Conservation (phyloP, 164 flowering plant species). For the Vitis amurensis region DNA sequence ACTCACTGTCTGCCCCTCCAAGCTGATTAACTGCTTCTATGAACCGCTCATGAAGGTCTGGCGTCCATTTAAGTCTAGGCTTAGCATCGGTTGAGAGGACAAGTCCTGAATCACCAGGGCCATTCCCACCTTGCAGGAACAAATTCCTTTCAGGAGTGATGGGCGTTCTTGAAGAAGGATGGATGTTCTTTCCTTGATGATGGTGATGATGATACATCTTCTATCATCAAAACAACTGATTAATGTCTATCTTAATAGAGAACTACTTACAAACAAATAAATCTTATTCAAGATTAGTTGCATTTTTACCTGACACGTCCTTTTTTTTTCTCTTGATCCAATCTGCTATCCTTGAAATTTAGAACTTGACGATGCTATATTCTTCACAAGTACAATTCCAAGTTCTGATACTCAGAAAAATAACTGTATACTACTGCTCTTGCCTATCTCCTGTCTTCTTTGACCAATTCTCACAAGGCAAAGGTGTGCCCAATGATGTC, state of each 20-base stretch:
- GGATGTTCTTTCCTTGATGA: constrained; percentile 54
- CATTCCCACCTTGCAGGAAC: constrained; percentile 67
- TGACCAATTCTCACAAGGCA: constrained; percentile 24
- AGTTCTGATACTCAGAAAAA: constrained; percentile 2
- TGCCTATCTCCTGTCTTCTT: constrained; percentile 19
- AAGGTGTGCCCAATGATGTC: constrained; percentile 21
- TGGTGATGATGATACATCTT: constrained; percentile 70
- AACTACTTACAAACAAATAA: constrained; percentile 9
- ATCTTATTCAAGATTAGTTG: neutral
- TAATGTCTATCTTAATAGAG: constrained; percentile 3
- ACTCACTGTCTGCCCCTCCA: constrained; percentile 97
- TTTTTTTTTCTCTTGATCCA: constrained; percentile 6
- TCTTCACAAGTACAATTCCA: constrained; percentile 9
- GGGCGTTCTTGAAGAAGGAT: constrained; percentile 53
- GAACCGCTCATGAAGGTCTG: constrained; percentile 89
- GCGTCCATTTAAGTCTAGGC: constrained; percentile 95
- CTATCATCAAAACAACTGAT: constrained; percentile 15
- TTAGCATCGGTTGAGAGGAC: constrained; percentile 98
- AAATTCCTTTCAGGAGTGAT: constrained; percentile 64
- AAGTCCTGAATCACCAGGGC: constrained; percentile 74
- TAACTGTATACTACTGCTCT: constrained; percentile 13
- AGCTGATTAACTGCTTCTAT: constrained; percentile 88
- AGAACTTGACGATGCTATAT: constrained; percentile 8
- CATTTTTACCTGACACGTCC: constrained; percentile 21
- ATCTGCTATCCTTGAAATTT: neutral